Evolutionary conservation across 441 rosid genomes (phyloP).

Genomic region (Erodium moschatum): DNA sequence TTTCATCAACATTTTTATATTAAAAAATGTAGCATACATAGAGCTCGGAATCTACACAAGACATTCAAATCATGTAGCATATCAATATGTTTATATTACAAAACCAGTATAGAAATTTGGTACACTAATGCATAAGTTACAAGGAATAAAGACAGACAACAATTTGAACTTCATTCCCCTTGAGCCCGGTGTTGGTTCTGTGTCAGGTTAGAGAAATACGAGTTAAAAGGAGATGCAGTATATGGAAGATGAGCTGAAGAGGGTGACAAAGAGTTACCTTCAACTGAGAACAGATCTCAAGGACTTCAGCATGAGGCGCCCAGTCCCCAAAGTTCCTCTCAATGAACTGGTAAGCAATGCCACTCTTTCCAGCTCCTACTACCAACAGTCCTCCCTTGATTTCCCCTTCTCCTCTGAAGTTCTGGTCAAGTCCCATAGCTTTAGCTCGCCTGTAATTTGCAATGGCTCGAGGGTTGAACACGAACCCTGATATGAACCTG

Average conservation of each 20-base stretch:
- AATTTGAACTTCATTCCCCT: conserved; percentile 8
- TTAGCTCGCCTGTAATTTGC: conserved; percentile 60
- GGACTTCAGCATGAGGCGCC: conserved; percentile 52
- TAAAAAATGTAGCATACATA: no score
- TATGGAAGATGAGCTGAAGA: neutral
- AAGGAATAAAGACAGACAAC: neutral
- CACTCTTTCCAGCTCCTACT: conserved; percentile 39
- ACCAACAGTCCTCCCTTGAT: conserved; percentile 60
- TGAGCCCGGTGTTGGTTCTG: conserved; percentile 33
- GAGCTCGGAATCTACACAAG: no score
- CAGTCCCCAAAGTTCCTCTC: conserved; percentile 66
- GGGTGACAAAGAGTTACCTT: conserved; percentile 31
- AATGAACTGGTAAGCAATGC: conserved; percentile 55
- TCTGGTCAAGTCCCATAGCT: conserved; percentile 39
- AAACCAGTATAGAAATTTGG: neutral
- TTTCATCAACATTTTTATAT: neutral
- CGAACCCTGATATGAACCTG: conserved; percentile 57
- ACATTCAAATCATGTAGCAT: no score
- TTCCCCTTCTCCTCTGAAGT: conserved; percentile 58
- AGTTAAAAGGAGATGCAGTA: neutral
- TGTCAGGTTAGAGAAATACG: conserved; percentile 27
- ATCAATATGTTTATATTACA: neutral
- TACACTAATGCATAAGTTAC: neutral
- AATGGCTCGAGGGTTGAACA: conserved; percentile 54
- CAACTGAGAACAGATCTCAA: conserved; percentile 42